Base-by-base conservation (phyloP, 257 asterid genomes). In the Plectranthus barbatus region DNA sequence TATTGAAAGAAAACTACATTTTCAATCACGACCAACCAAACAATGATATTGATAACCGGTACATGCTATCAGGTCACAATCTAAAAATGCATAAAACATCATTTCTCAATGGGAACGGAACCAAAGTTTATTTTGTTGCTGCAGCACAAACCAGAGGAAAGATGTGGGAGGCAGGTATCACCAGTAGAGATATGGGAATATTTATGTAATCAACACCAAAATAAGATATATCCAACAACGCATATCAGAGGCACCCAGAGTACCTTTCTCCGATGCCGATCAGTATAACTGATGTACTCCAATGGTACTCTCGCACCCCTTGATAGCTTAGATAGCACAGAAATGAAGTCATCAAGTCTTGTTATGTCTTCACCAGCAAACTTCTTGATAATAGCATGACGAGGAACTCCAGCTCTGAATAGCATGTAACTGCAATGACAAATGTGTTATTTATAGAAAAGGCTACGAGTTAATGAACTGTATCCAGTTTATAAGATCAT, bases 211-310 rank as follows among this genome's bases (percentile, higher is more conserved):
- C 34, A 53, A 45, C 33, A 57, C 47, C 40, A 36, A 49, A 4
- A 14, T 45, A 50, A 52, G 68, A 51, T 19, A 61, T 57, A 45
- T 42, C 72, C 51, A 50, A 56, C 10, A 60, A 40, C 26, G 47
- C 29, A 64, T 13, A 60, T 55, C 44, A 54, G 39, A 59, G 40
- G 62, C 37, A 64, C 52, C 48, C 74, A 24, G 36, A 56, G 17
- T 84, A 93, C 99, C 96, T 93, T 93, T 80, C 89, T 85, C 47
- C 95, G 84, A 59, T 93, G 97, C 56, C 97, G 99, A 81, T 93
- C 97, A 41, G 75, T 76, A 65, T 90, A 42, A 80, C 79, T 90
- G 83, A 87, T 77, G 54, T 80, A 93, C 85, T 93, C 97, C 80
- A 93, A 67, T 15, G 99, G 99, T 48, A 93, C 93, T 72, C 99